Conservation (phyloP, 139 green algal genomes). For the Chlorella sp. region DNA sequence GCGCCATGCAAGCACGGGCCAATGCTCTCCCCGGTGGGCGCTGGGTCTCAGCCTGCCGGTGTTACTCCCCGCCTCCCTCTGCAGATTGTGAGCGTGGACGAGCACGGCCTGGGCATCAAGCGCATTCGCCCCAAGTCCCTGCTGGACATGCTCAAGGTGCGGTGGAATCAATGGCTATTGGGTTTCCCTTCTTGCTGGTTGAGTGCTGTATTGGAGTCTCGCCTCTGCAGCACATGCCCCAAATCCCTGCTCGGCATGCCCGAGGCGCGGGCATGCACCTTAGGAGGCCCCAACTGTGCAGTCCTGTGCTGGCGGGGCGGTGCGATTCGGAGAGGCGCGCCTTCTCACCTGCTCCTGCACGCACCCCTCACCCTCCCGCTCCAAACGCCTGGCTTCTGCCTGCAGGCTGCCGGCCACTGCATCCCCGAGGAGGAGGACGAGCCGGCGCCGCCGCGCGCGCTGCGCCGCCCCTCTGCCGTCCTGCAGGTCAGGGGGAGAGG, state of each 20-base stretch:
- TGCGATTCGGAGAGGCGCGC: too few relatives aligned
- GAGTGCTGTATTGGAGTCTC: too few relatives aligned
- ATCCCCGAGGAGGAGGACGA: conserved; percentile 29
- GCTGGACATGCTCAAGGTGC: conserved; percentile 45
- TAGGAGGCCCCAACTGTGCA: too few relatives aligned
- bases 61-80: neutral
- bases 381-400: neutral
- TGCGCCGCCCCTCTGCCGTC: neutral
- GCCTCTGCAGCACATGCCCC: too few relatives aligned
- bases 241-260: too few relatives aligned
- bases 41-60: too few relatives aligned
- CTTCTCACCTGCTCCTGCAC: neutral
- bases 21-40: too few relatives aligned
- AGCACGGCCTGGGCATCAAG: conserved; percentile 47
- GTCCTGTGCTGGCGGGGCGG: too few relatives aligned
- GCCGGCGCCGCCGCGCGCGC: neutral
- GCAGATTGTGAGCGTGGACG: conserved; percentile 54
- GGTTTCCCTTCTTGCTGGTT: too few relatives aligned
- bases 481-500: neutral
- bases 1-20: too few relatives aligned
- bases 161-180: neutral
- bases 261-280: neutral
- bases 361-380: neutral
- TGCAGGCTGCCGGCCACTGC: conserved; percentile 25
- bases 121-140: conserved; percentile 48